Conservation (phyloP, 2,329 filamentous ascomycete genomes). For the Colletotrichum trifolii region DNA sequence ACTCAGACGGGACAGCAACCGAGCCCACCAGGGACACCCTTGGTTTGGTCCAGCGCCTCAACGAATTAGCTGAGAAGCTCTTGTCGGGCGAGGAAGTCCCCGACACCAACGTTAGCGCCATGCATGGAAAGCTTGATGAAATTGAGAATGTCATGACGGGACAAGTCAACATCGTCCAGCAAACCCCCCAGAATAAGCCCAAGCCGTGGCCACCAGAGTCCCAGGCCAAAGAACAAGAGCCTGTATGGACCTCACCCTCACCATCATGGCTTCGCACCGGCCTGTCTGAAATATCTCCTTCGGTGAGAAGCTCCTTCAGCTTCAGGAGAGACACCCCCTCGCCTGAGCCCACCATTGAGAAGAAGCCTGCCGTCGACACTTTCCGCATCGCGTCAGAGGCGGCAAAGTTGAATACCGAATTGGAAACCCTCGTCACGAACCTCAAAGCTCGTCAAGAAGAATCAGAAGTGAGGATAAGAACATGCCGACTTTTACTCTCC, state of each 20-base stretch:
- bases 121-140: constrained; percentile 48
- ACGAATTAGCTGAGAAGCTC: constrained; percentile 52
- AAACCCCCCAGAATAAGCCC: constrained; percentile 32
- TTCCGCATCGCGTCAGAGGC: constrained; percentile 50
- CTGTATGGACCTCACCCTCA: constrained; percentile 48
- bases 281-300: constrained; percentile 53
- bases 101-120: constrained; percentile 47
- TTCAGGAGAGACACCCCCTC: constrained; percentile 40
- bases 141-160: constrained; percentile 46
- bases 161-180: constrained; percentile 19
- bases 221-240: constrained; percentile 37
- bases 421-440: constrained; percentile 61
- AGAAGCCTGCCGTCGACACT: constrained; percentile 46
- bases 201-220: constrained; percentile 36
- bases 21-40: constrained; percentile 53
- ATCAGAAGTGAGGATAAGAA: constrained; percentile 59
- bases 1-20: constrained; percentile 30
- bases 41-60: constrained; percentile 49
- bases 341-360: constrained; percentile 24
- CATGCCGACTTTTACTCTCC: neutral
- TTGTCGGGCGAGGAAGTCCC: constrained; percentile 47
- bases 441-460: constrained; percentile 69
- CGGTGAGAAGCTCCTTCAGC: constrained; percentile 41
- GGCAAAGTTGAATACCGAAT: constrained; percentile 60
- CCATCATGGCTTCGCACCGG: constrained; percentile 51